phyloP scores from a whole-genome alignment of 768 basidiomycete genomes.

The Megacollybia marginata region DNA sequence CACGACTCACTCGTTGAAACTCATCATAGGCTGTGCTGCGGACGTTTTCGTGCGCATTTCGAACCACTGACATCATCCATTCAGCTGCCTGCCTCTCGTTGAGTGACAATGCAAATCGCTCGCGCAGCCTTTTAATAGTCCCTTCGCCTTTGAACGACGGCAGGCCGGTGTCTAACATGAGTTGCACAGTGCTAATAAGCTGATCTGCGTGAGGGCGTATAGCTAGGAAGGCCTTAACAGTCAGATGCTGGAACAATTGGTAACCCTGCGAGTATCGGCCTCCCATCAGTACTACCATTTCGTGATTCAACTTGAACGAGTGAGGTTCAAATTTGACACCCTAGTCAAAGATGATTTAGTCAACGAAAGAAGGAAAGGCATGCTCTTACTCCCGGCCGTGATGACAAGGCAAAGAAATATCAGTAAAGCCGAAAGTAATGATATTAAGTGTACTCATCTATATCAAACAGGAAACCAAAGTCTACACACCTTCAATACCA shows the following conservation, averaged over 20 bases:
- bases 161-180: slow-evolving; percentile 93
- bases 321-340: slow-evolving; percentile 98
- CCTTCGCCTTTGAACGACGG: slow-evolving; percentile 96
- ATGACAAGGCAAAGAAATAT: slow-evolving; percentile 8
- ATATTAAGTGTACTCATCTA: slow-evolving; percentile 66
- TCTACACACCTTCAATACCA: slow-evolving; percentile 38
- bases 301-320: slow-evolving; percentile 97
- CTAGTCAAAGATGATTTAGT: slow-evolving; percentile 27
- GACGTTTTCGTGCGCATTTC: slow-evolving; percentile 93
- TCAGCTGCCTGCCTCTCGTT: slow-evolving; percentile 91
- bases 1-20: slow-evolving; percentile 71
- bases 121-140: slow-evolving; percentile 80
- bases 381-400: slow-evolving; percentile 55
- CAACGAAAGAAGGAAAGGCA: neutral
- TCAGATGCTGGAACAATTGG: slow-evolving; percentile 86
- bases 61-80: slow-evolving; percentile 82
- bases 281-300: slow-evolving; percentile 98
- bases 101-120: slow-evolving; percentile 77
- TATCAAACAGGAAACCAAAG: slow-evolving; percentile 95
- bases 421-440: slow-evolving; percentile 57
- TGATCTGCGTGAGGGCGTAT: slow-evolving; percentile 93
- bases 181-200: slow-evolving; percentile 76
- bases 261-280: slow-evolving; percentile 93
- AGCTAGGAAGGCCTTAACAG: slow-evolving; percentile 94
- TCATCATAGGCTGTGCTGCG: slow-evolving; percentile 93